Evolutionary conservation across 805 yeast genomes (phyloP), one percentile per base, ranked within the genome.

Genomic region (Kodamaea fukazawae): DNA sequence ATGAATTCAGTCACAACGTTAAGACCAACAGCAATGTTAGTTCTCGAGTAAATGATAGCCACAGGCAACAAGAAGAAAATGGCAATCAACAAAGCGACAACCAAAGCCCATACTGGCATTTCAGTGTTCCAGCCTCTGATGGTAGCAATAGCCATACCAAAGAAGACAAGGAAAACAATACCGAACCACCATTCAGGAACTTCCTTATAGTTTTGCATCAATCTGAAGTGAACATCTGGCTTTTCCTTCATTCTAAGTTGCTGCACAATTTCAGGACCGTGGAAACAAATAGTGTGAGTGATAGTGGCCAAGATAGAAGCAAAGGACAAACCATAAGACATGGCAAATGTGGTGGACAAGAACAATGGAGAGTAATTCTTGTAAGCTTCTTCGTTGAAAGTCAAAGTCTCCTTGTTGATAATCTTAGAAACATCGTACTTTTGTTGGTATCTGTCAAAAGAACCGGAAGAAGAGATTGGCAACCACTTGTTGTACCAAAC

Each of bases 1-100:
- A 67, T 61, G 43, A 67, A 65, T 47, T 67, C 73, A 18, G 71
- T 63, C 32, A 67, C 65, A 27, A 67, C 72, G 49, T 65, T 67
- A 48, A 68, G 60, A 37, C 69, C 69, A 31, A 66, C 67, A 14
- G 65, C 57, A 39, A 62, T 58, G 49, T 63, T 62, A 40, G 70
- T 63, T 39, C 58, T 47, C 18, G 68, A 58, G 45, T 50, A 58
- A 39, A 65, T 59, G 41, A 67, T 50, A 39, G 67, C 71, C n/a
- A 64, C 67, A 11, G 73, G 72, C 40, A 67, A 43, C 46, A 68
- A 58, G 49, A 66, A 65, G 8, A 65, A 43, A 37, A 62, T 37
- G 18, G 71, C 71, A 49, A 68, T 64, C 17, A 63, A 41, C 29
- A 68, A 50, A 6, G 70, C 71, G 34, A 68, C 54, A 11, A 67